Conservation (phyloP, 2,329 filamentous ascomycete species). For the Hypomyces rosellus region DNA sequence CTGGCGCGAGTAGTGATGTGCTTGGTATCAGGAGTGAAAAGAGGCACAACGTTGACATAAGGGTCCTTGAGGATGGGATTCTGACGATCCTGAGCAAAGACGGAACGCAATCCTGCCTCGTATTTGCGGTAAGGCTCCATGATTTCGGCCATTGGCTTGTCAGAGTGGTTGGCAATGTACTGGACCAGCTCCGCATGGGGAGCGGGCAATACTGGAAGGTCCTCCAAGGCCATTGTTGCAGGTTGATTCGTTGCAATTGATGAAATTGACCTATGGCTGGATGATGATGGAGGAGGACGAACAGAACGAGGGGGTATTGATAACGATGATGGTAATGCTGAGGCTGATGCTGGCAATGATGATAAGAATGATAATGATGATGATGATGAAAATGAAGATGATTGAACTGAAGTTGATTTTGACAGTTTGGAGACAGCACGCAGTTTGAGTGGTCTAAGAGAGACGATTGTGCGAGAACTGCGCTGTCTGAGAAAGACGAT, state of each 20-base stretch:
- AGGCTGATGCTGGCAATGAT: too few relatives aligned
- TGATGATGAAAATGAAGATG: too few relatives aligned
- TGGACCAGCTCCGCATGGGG: conserved; percentile 38
- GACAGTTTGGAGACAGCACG: too few relatives aligned
- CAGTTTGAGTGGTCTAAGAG: too few relatives aligned
- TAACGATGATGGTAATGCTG: background rate
- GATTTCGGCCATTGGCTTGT: conserved; percentile 50
- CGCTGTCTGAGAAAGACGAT: too few relatives aligned
- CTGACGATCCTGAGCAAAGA: conserved; percentile 62
- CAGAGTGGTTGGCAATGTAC: conserved; percentile 50
- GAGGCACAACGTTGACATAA: conserved; percentile 57
- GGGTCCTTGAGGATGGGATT: conserved; percentile 52
- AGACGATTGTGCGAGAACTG: too few relatives aligned
- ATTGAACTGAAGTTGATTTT: too few relatives aligned
- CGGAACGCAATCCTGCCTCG: conserved; percentile 58
- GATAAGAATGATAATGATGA: too few relatives aligned
- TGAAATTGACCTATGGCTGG: background rate
- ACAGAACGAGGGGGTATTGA: too few relatives aligned
- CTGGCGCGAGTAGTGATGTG: conserved; percentile 58
- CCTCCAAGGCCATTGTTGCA: conserved; percentile 28
- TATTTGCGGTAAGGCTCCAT: conserved; percentile 61
- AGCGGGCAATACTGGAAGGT: conserved; percentile 41
- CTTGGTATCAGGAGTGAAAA: conserved; percentile 53
- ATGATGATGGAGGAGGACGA: background rate
- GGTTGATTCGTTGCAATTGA: conserved; percentile 5